Evolutionary conservation across 805 yeast genomes (phyloP).

Genomic region (Yamadazyma scolyti): DNA sequence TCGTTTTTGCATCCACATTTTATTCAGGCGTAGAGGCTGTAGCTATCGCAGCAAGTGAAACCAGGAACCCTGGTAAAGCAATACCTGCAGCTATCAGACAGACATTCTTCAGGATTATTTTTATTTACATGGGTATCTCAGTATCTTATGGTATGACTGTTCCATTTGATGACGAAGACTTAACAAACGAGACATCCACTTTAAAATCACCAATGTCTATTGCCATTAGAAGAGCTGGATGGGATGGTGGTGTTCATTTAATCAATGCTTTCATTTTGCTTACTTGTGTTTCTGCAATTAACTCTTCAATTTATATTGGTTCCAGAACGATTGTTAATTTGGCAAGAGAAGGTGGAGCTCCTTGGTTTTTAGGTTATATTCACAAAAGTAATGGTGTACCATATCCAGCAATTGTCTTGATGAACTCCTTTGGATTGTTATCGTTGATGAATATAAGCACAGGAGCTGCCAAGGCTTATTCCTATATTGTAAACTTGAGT

Average conservation of each 20-base stretch:
- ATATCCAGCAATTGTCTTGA: slow-evolving; percentile 50
- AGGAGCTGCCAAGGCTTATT: slow-evolving; percentile 59
- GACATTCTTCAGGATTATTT: slow-evolving; percentile 50
- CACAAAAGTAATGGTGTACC: slow-evolving; percentile 65
- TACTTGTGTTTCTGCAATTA: slow-evolving; percentile 66
- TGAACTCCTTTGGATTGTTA: slow-evolving; percentile 52
- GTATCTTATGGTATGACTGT: slow-evolving; percentile 58
- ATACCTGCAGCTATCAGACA: slow-evolving; percentile 57
- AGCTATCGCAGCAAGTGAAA: slow-evolving; percentile 60
- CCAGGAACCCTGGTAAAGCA: slow-evolving; percentile 54
- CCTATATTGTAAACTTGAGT: slow-evolving; percentile 56
- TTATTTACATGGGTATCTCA: slow-evolving; percentile 52
- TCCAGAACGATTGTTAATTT: slow-evolving; percentile 63
- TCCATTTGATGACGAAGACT: slow-evolving; percentile 50
- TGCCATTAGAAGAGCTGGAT: slow-evolving; percentile 38
- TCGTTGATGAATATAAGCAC: slow-evolving; percentile 53
- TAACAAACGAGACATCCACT: slow-evolving; percentile 32
- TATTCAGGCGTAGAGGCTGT: slow-evolving; percentile 57
- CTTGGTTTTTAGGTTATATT: slow-evolving; percentile 48
- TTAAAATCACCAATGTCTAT: slow-evolving; percentile 44
- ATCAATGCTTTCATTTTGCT: slow-evolving; percentile 57
- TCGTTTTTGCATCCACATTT: slow-evolving; percentile 58
- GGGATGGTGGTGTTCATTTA: slow-evolving; percentile 46
- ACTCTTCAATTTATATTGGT: slow-evolving; percentile 66
- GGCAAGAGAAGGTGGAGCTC: slow-evolving; percentile 61